These are phyloP conservation scores for Pseudogymnoascus destructans DNA, from an alignment of 2,329 filamentous ascomycete genomes.

Conservation along the genomic window DNA sequence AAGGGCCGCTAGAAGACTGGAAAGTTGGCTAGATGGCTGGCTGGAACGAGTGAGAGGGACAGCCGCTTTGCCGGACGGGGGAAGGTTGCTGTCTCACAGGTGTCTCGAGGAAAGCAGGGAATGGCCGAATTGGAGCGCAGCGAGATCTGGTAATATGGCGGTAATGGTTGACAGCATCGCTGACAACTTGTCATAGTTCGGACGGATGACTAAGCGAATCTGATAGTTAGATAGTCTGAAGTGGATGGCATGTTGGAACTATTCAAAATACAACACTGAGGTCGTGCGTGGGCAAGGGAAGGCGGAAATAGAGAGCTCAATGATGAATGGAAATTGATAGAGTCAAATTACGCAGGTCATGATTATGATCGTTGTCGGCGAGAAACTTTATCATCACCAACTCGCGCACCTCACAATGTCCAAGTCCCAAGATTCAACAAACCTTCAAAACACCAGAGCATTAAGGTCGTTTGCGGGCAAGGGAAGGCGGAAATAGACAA, in stretches of 20 bases:
- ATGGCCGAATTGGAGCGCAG: neutral
- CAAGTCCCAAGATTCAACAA: neutral
- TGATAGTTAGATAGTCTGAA: neutral
- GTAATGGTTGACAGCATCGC: slow-evolving; percentile 2
- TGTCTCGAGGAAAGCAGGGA: neutral
- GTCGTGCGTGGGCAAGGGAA: neutral
- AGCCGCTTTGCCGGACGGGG: neutral
- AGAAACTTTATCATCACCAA: neutral
- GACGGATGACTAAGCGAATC: neutral
- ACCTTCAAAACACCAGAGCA: too few species aligned
- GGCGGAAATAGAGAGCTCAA: neutral
- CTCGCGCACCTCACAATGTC: neutral
- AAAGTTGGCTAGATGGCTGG: neutral
- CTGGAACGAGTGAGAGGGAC: neutral
- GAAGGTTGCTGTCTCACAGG: neutral
- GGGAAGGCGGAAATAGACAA: neutral
- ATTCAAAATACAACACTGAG: too few species aligned
- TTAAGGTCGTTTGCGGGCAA: neutral
- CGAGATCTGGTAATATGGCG: neutral
- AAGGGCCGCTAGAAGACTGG: neutral
- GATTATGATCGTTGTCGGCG: neutral
- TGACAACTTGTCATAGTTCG: neutral
- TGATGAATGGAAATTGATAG: neutral
- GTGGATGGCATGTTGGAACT: neutral
- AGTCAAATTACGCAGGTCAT: neutral